phyloP scores from a whole-genome alignment of 2,329 filamentous ascomycete species.

The Trichophyton simii region DNA sequence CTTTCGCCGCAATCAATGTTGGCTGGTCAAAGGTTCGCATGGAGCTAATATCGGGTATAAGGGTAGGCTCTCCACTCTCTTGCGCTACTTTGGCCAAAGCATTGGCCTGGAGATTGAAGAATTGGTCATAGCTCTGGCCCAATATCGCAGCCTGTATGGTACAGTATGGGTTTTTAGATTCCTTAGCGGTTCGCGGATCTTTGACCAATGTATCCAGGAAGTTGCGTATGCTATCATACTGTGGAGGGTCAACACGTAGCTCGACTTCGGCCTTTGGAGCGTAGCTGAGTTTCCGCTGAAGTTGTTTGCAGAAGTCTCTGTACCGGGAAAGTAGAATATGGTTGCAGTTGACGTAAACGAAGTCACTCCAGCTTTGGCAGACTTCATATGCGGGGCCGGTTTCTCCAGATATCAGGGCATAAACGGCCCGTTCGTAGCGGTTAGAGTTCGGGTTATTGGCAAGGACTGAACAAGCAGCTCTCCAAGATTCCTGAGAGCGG shows the following conservation, averaged over 20 bases:
- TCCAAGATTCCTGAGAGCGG: constrained; percentile 27
- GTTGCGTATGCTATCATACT: constrained; percentile 26
- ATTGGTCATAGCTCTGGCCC: constrained; percentile 29
- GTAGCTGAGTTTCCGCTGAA: constrained; percentile 37
- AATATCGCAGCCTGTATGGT: constrained; percentile 34
- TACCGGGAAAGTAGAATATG: constrained; percentile 70
- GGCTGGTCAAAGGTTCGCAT: constrained; percentile 39
- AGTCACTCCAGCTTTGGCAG: constrained; percentile 72
- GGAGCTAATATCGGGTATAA: constrained; percentile 29
- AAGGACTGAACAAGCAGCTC: constrained; percentile 28
- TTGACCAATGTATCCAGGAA: constrained; percentile 27
- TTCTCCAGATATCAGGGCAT: constrained; percentile 80
- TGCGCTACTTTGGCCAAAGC: constrained; percentile 28
- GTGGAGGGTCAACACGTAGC: constrained; percentile 45
- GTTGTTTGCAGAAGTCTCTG: constrained; percentile 48
- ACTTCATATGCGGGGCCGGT: constrained; percentile 63
- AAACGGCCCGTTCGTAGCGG: constrained; percentile 77
- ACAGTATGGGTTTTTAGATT: constrained; percentile 34
- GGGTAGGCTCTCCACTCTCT: constrained; percentile 17
- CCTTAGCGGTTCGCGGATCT: constrained; percentile 25
- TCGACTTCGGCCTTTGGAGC: constrained; percentile 42
- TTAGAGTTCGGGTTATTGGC: constrained; percentile 54
- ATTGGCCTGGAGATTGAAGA: constrained; percentile 30
- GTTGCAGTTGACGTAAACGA: constrained; percentile 78
- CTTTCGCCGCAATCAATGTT: constrained; percentile 27